Conservation (phyloP, 805 yeast species). For the Candida alai region DNA sequence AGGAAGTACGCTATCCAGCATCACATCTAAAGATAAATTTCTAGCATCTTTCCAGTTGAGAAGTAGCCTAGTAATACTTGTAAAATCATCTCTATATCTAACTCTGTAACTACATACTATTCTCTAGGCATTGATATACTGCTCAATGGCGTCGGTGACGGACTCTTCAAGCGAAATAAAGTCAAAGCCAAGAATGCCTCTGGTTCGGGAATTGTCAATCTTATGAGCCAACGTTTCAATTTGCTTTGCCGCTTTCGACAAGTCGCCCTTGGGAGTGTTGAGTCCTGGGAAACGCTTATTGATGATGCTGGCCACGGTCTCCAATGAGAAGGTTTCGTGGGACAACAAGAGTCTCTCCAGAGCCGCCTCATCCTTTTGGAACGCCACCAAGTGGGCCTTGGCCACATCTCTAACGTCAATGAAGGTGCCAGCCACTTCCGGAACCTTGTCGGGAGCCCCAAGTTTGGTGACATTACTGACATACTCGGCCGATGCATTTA, state of each 20-base stretch:
- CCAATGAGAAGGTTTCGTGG: constrained; percentile 29
- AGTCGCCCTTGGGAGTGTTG: neutral
- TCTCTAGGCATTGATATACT: too few species aligned
- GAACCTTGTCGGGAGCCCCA: constrained; percentile 21
- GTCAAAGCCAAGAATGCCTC: constrained; percentile 22
- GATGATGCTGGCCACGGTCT: constrained; percentile 27
- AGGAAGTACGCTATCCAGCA: too few species aligned
- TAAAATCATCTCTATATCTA: too few species aligned
- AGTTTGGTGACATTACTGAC: constrained; percentile 25
- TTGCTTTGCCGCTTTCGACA: neutral
- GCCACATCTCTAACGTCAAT: constrained; percentile 27
- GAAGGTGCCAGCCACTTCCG: constrained; percentile 13
- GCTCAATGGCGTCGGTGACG: constrained; percentile 37
- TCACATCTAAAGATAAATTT: too few species aligned
- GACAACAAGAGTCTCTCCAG: constrained; percentile 29
- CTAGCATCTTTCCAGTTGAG: too few species aligned
- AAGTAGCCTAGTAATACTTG: too few species aligned
- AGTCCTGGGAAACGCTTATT: constrained; percentile 18
- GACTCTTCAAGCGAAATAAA: constrained; percentile 34
- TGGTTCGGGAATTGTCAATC: neutral
- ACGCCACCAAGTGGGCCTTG: constrained; percentile 33
- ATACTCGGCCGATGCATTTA: constrained; percentile 16
- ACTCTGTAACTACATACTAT: too few species aligned
- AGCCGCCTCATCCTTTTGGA: constrained; percentile 20
- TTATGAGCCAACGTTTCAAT: constrained; percentile 10